A percentile compares a stretch with the other conserved stretches of the same genome.
These are phyloP conservation scores for Hanseniaspora vineae DNA, from an alignment of 805 yeast species.

Conservation along the genomic window DNA sequence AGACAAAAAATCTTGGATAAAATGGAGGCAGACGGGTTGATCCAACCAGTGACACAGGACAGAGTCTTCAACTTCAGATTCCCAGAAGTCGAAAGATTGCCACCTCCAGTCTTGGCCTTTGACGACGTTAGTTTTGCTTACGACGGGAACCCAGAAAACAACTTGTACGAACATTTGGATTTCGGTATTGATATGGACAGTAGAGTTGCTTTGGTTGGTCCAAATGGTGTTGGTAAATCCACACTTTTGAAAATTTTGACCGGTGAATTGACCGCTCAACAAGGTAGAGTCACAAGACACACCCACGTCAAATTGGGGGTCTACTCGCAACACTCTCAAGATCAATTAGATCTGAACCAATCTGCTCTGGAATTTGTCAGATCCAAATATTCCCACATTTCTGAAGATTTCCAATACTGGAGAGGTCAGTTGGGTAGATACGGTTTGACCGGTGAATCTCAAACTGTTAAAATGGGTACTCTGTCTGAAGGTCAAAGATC, in stretches of 20 bases:
- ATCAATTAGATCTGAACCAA: slow-evolving; percentile 91
- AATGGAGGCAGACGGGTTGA: slow-evolving; percentile 99
- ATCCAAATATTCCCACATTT: slow-evolving; percentile 76
- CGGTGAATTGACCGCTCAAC: slow-evolving; percentile 79
- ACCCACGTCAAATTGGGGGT: slow-evolving; percentile 97
- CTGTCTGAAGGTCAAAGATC: slow-evolving; percentile 98
- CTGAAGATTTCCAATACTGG: slow-evolving; percentile 98
- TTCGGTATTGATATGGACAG: slow-evolving; percentile 99
- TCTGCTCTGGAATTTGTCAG: slow-evolving; percentile 94
- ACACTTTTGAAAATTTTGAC: slow-evolving; percentile 94
- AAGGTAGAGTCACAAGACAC: slow-evolving; percentile 94
- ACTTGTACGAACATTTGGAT: slow-evolving; percentile 79
- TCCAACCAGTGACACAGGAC: slow-evolving; percentile 85
- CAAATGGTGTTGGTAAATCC: slow-evolving; percentile 98
- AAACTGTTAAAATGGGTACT: slow-evolving; percentile 97
- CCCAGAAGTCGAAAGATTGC: slow-evolving; percentile 91
- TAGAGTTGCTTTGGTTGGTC: slow-evolving; percentile 94
- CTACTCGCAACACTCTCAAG: slow-evolving; percentile 97
- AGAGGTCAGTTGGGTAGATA: slow-evolving; percentile 96
- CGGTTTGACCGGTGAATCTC: slow-evolving; percentile 98
- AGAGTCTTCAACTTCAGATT: slow-evolving; percentile 88
- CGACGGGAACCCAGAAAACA: slow-evolving; percentile 70
- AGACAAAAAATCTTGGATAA: slow-evolving; percentile 98
- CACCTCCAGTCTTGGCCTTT: slow-evolving; percentile 96
- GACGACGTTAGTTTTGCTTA: slow-evolving; percentile 91